Evolutionary conservation across 495 filamentous ascomycete species (phyloP), one percentile per base, ranked within the genome.

Genomic region (Penicillium robsamsonii): DNA sequence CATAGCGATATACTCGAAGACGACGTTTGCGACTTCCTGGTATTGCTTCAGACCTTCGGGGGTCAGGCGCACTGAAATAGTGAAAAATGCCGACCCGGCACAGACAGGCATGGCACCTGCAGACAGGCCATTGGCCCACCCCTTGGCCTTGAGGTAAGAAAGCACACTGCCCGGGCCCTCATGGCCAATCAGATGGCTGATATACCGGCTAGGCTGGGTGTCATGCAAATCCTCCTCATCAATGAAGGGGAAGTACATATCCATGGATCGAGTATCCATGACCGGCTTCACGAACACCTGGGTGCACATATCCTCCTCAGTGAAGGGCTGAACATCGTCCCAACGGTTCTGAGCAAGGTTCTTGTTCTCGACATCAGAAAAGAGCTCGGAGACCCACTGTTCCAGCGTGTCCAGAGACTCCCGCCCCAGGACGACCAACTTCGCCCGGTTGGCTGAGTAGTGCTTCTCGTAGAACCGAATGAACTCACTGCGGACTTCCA

Each of bases 141-240:
- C 94, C 70, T 95, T 96, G 22, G 84, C 87, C 73, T 97, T 99
- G 67, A 96, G 82, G 68, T 96, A 92, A 1, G 94, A 86, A 69
- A 99, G 84, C 60, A 99, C 92, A 74, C 94, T 97, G 2, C 94
- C 94, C 8, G 94, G 94, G 1, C 94, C 94, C 71, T 99, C 94
- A 59, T 99, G 95, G 13, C 94, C 94, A 59, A 99, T 92, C 44
- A 99, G 71, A 66, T 99, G 94, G 64, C 88, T 89, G 60, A 96
- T 82, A 67, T 97, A 99, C 35, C 91, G 84, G 60, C 89, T 89
- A 12, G 94, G 94, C 49, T 96, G 92, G 8, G 86, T 82, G 61
- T 91, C 85, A 70, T 86, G 96, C 50, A 92, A 70, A 9, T 84
- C 66, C 57, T 97, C 91, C 70, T 97, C 91, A 66, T 97, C 92